Evolutionary conservation across 2,329 filamentous ascomycete species (phyloP), one percentile per base, ranked within the genome.

Genomic region (Botrytis sinoallii): DNA sequence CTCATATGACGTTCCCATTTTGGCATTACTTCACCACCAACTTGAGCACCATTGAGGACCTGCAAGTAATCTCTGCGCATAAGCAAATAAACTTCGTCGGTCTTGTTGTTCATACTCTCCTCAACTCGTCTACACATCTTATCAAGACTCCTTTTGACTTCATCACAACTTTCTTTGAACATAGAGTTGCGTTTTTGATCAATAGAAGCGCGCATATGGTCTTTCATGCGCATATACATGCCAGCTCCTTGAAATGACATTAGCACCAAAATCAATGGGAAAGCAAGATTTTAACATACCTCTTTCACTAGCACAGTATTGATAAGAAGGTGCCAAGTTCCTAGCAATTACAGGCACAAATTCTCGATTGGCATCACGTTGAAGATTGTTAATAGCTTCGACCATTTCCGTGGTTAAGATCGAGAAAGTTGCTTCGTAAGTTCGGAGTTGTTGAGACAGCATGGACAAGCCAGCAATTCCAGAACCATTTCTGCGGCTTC

Each of bases 311-410:
- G 79, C 75, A 77, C 87, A 89, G 0, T 65, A 69, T 0, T 81
- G 73, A 77, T 90, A 90, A 0, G 83, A 84, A 3, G 79, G 74
- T 2, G 76, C 75, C 85, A 91, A 88, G 46, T 79, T 80, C 1
- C 76, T 61, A 6, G 81, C 78, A 71, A 90, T 84, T 3, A 82
- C 82, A 0, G 87, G 87, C 0, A 83, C 84, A 73, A 90, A 89
- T 48, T 86, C 82, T 6, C 88, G 85, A 76, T 85, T 90, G 25
- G 85, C 85, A 5, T 88, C 85, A 42, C 85, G 84, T 77, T 89
- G 87, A 6, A 81, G 75, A 8, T 82, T 80, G 0, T 81, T 86
- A 75, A 89, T 84, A 3, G 76, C 75, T 1, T 77, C 76, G 0
- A 81, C 75, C 59, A 86, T 79, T 6, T 75, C 74, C 0, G 71